Evolutionary conservation across 768 basidiomycete species (phyloP).

Genomic region (Lactifluus pinguis): DNA sequence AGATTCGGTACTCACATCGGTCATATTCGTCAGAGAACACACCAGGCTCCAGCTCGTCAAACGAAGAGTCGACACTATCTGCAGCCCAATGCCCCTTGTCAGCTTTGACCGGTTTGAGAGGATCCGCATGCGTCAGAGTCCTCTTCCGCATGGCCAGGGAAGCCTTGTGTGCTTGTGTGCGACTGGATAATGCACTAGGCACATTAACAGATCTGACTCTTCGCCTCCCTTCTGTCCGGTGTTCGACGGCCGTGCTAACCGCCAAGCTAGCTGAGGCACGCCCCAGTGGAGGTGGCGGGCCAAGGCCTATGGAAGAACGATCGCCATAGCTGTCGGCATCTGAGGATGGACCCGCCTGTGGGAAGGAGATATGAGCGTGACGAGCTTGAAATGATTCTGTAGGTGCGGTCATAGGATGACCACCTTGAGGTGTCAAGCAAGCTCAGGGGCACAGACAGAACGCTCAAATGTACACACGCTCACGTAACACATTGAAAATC

Average conservation of each 20-base stretch:
- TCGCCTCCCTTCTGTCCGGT: slow-evolving; percentile 23
- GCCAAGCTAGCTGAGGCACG: slow-evolving; percentile 11
- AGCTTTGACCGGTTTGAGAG: slow-evolving; percentile 4
- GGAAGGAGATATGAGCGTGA: slow-evolving; percentile 29
- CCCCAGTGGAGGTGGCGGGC: slow-evolving; percentile 22
- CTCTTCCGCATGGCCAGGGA: slow-evolving; percentile 14
- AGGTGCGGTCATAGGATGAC: slow-evolving; percentile 1
- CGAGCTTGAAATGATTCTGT: slow-evolving; percentile 19
- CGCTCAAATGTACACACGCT: no score
- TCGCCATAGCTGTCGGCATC: slow-evolving; percentile 10
- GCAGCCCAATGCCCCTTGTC: slow-evolving; percentile 11
- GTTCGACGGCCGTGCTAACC: background rate
- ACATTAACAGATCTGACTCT: slow-evolving; percentile 27
- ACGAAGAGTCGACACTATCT: slow-evolving; percentile 2
- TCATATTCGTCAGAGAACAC: slow-evolving; percentile 70
- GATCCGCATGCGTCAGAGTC: slow-evolving; percentile 10
- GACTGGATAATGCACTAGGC: background rate
- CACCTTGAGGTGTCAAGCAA: background rate
- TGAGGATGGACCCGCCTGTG: slow-evolving; percentile 18
- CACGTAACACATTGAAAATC: background rate
- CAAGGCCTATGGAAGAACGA: slow-evolving; percentile 22
- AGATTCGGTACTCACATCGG: slow-evolving; percentile 43
- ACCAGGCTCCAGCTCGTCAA: slow-evolving; percentile 18
- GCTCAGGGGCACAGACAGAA: no score
- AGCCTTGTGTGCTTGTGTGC: slow-evolving; percentile 9